Evolutionary conservation across 2,329 filamentous ascomycete species (phyloP), one percentile per base, ranked within the genome.

Genomic region (Aspergillus ibericus): DNA sequence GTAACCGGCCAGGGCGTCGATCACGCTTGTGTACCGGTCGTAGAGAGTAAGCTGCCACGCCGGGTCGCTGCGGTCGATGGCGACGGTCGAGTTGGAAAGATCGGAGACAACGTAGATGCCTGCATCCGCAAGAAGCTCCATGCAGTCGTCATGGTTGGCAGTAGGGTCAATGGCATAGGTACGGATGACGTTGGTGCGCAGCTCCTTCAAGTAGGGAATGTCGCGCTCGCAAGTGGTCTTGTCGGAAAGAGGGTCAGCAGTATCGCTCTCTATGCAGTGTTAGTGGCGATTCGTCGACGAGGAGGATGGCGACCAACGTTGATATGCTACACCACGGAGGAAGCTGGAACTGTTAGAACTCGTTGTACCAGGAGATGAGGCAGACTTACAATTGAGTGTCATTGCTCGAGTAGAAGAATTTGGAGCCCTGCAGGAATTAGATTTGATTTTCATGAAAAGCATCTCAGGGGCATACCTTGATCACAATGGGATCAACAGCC

Each of bases 81-180:
- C 96, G 54, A 83, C 74, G 53, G 78, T 80, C 20, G 95, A 93
- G 75, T 95, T 87, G 18, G 88, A 88, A 64, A 98, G 81, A 81
- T 98, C 93, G 64, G 92, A 89, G 68, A 99, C 85, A 70, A 98
- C 88, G 77, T 98, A 98, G 80, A 98, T 98, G 71, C 92, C 93
- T 57, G 89, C 89, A 59, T 89, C 85, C 55, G 88, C 83, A 51
- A 98, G 85, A 66, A 91, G 75, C 68, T 83, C 80, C 92, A 98
- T 97, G 81, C 93, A 98, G 34, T 81, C 82, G 53, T 82, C 81
- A 80, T 98, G 93, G 78, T 96, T 82, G 64, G 82, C 76, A 3
- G 82, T 85, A 13, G 93, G 90, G 79, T 98, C 85, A 70, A 98
- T 85, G 69, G 93, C 92, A 75, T 98, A 98, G 50, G 93, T 92